These are phyloP conservation scores for Solanum appendiculatum DNA, from an alignment of 257 asterid genomes.

Conservation along the genomic window DNA sequence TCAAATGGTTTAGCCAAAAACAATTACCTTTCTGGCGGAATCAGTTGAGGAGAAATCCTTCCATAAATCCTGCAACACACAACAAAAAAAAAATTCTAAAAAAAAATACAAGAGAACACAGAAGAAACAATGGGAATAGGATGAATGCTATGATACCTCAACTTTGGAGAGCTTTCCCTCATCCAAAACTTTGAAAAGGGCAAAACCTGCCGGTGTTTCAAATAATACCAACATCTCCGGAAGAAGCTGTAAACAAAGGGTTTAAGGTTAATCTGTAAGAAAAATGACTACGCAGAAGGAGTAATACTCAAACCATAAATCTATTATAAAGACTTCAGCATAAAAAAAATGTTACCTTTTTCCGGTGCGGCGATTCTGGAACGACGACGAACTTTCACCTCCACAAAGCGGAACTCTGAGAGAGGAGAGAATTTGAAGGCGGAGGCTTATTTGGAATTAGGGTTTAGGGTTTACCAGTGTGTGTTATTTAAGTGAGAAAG, in stretches of 20 bases:
- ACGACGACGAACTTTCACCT: background rate
- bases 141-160: slow-evolving; percentile 16
- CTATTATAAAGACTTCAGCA: background rate
- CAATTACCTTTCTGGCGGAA: slow-evolving; percentile 67
- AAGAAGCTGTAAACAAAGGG: background rate
- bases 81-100: background rate
- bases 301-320: background rate
- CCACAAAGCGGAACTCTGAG: background rate
- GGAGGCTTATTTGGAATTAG: background rate
- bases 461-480: background rate
- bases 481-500: background rate
- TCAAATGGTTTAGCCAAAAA: background rate
- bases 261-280: background rate
- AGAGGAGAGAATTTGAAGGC: background rate
- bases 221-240: slow-evolving; percentile 32
- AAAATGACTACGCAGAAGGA: background rate
- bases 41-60: slow-evolving; percentile 58
- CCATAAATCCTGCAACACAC: slow-evolving; percentile 50
- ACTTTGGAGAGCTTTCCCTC: slow-evolving; percentile 54
- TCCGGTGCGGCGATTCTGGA: background rate
- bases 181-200: slow-evolving; percentile 50
- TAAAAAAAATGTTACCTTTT: background rate
- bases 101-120: background rate
- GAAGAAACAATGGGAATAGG: background rate
- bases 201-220: slow-evolving; percentile 54